Evolutionary conservation across 2,329 filamentous ascomycete genomes (phyloP).

Genomic region (Aschersonia sp.): DNA sequence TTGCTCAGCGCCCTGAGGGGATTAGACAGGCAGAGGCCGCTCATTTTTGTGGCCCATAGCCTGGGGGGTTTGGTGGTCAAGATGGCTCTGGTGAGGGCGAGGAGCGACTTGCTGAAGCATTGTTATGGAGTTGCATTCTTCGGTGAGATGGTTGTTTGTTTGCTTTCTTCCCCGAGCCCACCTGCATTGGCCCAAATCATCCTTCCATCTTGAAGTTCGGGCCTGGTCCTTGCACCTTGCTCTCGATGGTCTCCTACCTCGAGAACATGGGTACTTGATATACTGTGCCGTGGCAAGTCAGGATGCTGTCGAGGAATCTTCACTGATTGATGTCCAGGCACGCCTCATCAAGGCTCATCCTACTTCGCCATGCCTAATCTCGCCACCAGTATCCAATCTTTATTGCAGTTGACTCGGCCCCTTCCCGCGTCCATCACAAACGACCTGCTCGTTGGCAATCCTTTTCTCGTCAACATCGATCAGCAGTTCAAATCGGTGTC

Average conservation of each 20-base stretch:
- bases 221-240: no score
- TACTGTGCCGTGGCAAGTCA: no score
- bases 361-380: slow-evolving; percentile 45
- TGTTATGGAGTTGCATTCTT: slow-evolving; percentile 49
- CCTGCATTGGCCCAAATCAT: no score
- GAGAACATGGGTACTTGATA: neutral
- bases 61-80: slow-evolving; percentile 47
- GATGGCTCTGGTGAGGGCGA: slow-evolving; percentile 35
- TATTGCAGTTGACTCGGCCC: slow-evolving; percentile 35
- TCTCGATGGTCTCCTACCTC: neutral
- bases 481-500: slow-evolving; percentile 41
- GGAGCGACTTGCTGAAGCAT: slow-evolving; percentile 30
- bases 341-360: slow-evolving; percentile 48
- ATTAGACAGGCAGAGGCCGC: slow-evolving; percentile 25
- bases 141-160: slow-evolving; percentile 21
- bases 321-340: slow-evolving; percentile 20
- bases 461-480: slow-evolving; percentile 31
- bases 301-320: neutral
- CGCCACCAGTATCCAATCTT: slow-evolving; percentile 34
- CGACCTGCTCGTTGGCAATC: slow-evolving; percentile 34
- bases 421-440: slow-evolving; percentile 35
- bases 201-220: no score
- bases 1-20: slow-evolving; percentile 27
- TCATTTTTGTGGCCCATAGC: slow-evolving; percentile 48
- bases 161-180: neutral